phyloP scores from a whole-genome alignment of 116 monocot species.

The Zostera marina region DNA sequence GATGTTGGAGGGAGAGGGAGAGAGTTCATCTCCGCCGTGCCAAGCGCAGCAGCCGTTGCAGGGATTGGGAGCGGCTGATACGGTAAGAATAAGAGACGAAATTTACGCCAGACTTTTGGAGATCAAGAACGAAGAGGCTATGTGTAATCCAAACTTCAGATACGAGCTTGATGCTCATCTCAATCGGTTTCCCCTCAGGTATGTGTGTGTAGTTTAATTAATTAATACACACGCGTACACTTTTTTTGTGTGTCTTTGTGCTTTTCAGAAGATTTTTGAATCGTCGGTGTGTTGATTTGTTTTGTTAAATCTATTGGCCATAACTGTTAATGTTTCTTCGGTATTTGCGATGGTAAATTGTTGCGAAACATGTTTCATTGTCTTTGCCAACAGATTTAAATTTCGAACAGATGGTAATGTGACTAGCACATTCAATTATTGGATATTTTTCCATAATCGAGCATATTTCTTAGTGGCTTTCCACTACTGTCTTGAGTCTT shows the following conservation, averaged over 20 bases:
- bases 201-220: not conserved
- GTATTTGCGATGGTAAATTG: too few relatives aligned
- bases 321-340: too few relatives aligned
- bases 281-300: too few relatives aligned
- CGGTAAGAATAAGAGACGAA: slow-evolving; percentile 27
- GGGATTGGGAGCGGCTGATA: not conserved
- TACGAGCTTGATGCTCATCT: slow-evolving; percentile 65
- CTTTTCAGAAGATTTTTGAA: not conserved
- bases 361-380: too few relatives aligned
- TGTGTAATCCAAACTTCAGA: slow-evolving; percentile 41
- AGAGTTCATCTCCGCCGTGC: slow-evolving; percentile 83
- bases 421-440: not conserved
- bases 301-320: too few relatives aligned
- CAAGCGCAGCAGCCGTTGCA: not conserved
- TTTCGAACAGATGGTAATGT: not conserved
- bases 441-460: not conserved
- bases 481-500: not conserved
- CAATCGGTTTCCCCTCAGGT: slow-evolving; percentile 56
- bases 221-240: not conserved
- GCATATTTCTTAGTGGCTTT: not conserved
- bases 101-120: slow-evolving; percentile 57
- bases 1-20: slow-evolving; percentile 49
- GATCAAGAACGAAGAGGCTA: slow-evolving; percentile 37
- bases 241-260: not conserved
- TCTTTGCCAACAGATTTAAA: not conserved